Evolutionary conservation across 2,329 filamentous ascomycete species (phyloP).

Genomic region (Fusarium avenaceum): DNA sequence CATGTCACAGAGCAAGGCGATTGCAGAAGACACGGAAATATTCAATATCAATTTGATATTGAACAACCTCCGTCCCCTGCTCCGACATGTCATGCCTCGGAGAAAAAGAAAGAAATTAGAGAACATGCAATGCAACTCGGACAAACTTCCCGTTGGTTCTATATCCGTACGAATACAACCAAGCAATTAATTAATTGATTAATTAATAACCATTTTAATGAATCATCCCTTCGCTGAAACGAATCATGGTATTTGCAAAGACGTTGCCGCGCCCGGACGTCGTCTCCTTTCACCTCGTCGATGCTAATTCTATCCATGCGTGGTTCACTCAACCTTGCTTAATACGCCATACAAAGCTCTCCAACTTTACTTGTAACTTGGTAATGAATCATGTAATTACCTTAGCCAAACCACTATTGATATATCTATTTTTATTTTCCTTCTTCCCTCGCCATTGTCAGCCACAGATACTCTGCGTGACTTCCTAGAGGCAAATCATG

Average conservation of each 20-base stretch:
- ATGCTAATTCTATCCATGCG: conserved; percentile 19
- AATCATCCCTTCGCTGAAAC: no score
- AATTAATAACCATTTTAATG: background rate
- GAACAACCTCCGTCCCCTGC: conserved; percentile 13
- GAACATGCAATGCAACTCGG: conserved; percentile 6
- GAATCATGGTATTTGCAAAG: conserved; percentile 12
- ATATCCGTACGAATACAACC: background rate
- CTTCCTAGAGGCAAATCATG: conserved; percentile 11
- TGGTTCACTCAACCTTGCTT: conserved; percentile 6
- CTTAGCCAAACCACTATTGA: background rate
- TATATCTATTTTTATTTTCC: conserved; percentile 1
- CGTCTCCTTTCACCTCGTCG: conserved; percentile 19
- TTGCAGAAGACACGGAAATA: conserved; percentile 21
- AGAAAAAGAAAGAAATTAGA: conserved; percentile 9
- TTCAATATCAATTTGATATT: conserved; percentile 7
- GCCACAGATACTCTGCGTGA: background rate
- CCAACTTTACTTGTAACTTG: conserved; percentile 11
- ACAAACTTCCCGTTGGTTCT: conserved; percentile 8
- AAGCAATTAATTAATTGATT: background rate
- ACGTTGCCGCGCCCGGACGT: conserved; percentile 9
- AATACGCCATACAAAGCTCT: conserved; percentile 10
- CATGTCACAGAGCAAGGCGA: conserved; percentile 17
- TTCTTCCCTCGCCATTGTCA: background rate
- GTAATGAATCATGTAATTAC: conserved; percentile 17
- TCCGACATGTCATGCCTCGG: conserved; percentile 7